Base-by-base conservation (phyloP, 208 protist species). In the Leptomonas seymouri region DNA sequence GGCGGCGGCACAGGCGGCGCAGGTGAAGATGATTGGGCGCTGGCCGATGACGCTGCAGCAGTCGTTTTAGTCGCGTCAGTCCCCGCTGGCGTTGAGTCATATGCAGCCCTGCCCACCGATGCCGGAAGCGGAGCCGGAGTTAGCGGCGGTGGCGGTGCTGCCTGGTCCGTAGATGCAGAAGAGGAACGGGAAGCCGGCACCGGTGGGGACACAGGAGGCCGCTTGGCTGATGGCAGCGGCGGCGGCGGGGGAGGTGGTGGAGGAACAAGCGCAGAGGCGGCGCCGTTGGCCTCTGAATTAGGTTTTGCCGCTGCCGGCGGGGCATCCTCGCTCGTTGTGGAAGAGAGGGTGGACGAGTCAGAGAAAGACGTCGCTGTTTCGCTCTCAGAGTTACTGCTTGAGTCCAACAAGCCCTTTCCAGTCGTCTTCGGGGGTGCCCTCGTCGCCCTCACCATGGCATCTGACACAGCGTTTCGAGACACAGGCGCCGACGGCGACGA, bases 1-100 rank as follows among this genome's bases (percentile, higher is more conserved):
- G 45, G 45, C 21, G 62, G 59, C 23, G 66, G 67, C 3, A 67
- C 58, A 45, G 60, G 63, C 18, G 71, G 39, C 55, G 61, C 14
- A 48, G 45, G 39, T 48, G 64, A 39, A 31, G 57, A 21, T 15
- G 50, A 41, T 45, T 41, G 57, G n/a, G 66, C 21, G 6, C 34
- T 27, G 20, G 51, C 14, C 2, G 36, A 49, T n/a, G 60, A 23
- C 46, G 60, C 4, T 59, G 54, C 3, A 4, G 54, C 2, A 14
- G 54, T 30, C 7, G 51, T 27, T 30, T 21, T 57, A 5, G 6
- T 21, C 23, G 9, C 51, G 8, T 39, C 23, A 23, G 6, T 3
- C 20, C 15, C 23, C 12, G n/a, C 45, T 23, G 45, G 3, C 25
- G 49, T 12, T 31, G 18, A 23, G 49, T 21, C 21, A 2, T 9